These are phyloP conservation scores for Didymellaceae sp. DNA, from an alignment of 2,329 filamentous ascomycete species.

Conservation along the genomic window DNA sequence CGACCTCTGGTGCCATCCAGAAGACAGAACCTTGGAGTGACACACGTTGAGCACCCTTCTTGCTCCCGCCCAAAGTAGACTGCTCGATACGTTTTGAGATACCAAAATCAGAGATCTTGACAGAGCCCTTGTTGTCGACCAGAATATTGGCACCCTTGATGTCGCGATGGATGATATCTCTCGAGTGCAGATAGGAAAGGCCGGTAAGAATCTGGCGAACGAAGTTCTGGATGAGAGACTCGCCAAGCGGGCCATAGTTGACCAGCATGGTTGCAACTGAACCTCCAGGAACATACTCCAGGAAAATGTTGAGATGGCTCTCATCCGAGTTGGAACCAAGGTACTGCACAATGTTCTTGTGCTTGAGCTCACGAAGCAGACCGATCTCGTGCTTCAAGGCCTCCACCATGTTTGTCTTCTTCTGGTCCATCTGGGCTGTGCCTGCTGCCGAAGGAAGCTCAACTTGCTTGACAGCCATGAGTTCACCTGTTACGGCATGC, in stretches of 20 bases:
- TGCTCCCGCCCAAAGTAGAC: conserved; percentile 67
- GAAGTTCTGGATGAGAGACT: conserved; percentile 94
- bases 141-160: conserved; percentile 99
- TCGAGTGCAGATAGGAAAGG: conserved; percentile 88
- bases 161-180: conserved; percentile 96
- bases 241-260: conserved; percentile 93
- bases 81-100: conserved; percentile 98
- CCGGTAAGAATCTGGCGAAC: conserved; percentile 94
- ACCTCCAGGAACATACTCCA: conserved; percentile 96
- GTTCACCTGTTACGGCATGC: conserved; percentile 93
- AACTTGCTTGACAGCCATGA: conserved; percentile 98
- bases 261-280: conserved; percentile 99
- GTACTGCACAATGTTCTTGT: conserved; percentile 98
- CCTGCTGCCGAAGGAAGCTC: conserved; percentile 84
- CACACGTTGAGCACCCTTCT: conserved; percentile 55
- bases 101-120: conserved; percentile 99
- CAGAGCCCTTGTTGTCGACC: conserved; percentile 97
- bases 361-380: conserved; percentile 89
- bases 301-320: conserved; percentile 97
- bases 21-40: conserved; percentile 97
- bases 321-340: conserved; percentile 92
- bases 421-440: conserved; percentile 74
- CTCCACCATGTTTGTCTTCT: conserved; percentile 98
- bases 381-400: conserved; percentile 96
- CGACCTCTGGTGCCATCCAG: conserved; percentile 99